Evolutionary conservation across 495 filamentous ascomycete genomes (phyloP).

Genomic region (Beverwykella pulmonaria): DNA sequence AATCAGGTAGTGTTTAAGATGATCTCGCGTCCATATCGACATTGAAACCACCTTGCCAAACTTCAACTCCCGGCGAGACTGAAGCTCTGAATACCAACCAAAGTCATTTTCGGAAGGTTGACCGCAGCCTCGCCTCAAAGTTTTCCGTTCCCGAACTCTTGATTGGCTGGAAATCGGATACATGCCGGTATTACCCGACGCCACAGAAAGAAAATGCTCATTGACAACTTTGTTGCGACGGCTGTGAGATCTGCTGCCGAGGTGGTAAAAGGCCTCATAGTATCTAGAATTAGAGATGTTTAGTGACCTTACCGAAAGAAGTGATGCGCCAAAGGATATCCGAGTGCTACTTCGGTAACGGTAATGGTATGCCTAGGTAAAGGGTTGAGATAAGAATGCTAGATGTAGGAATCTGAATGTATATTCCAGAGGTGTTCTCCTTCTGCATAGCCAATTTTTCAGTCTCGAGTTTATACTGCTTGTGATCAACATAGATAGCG

Average conservation of each 20-base stretch:
- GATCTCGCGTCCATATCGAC: no score
- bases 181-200: slow-evolving; percentile 18
- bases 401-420: background rate
- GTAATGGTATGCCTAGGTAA: background rate
- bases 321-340: slow-evolving; percentile 23
- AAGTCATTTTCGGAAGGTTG: background rate
- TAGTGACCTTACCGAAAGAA: background rate
- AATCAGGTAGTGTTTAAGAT: no score
- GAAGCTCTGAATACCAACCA: no score
- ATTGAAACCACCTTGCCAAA: no score
- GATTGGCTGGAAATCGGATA: background rate
- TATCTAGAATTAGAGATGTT: background rate
- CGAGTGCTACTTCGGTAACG: slow-evolving; percentile 5
- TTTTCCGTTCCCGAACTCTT: background rate
- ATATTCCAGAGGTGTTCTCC: background rate
- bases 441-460: background rate
- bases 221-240: background rate
- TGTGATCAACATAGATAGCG: background rate
- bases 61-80: no score
- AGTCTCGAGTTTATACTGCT: background rate
- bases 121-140: background rate
- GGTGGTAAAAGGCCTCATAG: background rate
- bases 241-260: background rate
- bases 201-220: slow-evolving; percentile 2
- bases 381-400: background rate